Percentiles rank a stretch among this genome's conserved stretches.
Conservation (phyloP, 148 eudicot genomes). For the Suaeda aralocaspica region DNA sequence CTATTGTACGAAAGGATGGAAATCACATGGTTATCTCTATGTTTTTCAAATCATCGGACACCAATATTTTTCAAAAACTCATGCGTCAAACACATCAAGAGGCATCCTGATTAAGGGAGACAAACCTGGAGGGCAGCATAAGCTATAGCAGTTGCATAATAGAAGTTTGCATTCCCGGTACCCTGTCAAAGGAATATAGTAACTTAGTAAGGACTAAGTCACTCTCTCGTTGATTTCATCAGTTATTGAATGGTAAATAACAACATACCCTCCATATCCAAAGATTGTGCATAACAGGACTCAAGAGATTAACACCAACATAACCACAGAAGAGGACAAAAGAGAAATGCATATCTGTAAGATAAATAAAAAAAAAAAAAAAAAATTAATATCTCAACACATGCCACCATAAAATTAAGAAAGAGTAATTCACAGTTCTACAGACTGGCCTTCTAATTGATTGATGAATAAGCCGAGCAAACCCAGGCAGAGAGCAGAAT, state of each 20-base stretch:
- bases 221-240: conserved; percentile 3
- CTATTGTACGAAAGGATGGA: not conserved
- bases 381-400: conserved; percentile 9
- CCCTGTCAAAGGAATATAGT: conserved; percentile 51
- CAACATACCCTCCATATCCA: conserved; percentile 97
- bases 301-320: conserved; percentile 82
- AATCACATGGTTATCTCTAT: not conserved
- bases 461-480: conserved; percentile 70
- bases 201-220: conserved; percentile 12
- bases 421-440: not conserved
- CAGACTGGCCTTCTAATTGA: conserved; percentile 71
- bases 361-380: conserved; percentile 8
- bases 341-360: conserved; percentile 86
- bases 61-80: not conserved
- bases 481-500: conserved; percentile 77
- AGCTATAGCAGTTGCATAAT: conserved; percentile 84
- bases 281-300: conserved; percentile 96
- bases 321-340: conserved; percentile 91
- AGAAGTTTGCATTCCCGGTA: conserved; percentile 98
- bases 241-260: not conserved
- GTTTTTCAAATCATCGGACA: not conserved
- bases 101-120: not conserved
- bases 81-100: not conserved
- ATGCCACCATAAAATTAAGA: not conserved
- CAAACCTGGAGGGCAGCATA: conserved; percentile 90